These are phyloP conservation scores for Rhodocollybia butyracea DNA, from an alignment of 768 basidiomycete genomes.

Conservation along the genomic window DNA sequence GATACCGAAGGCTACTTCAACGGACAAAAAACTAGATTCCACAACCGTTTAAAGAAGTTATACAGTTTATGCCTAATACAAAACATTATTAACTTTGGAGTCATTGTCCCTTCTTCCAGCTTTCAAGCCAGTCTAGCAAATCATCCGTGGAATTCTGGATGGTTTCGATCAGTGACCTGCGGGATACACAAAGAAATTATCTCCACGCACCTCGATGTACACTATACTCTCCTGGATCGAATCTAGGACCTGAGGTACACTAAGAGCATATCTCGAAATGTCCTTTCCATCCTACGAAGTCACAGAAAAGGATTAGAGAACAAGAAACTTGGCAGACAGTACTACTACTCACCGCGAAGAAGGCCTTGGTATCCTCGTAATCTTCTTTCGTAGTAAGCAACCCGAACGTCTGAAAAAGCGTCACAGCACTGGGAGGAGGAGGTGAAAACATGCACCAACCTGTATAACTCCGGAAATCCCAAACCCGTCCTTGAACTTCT, in stretches of 20 bases:
- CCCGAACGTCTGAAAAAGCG: slow-evolving; percentile 31
- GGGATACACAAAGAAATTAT: background rate
- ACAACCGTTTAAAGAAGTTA: too few species aligned
- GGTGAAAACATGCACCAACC: slow-evolving; percentile 30
- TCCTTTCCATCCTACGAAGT: slow-evolving; percentile 50
- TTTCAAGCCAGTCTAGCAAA: slow-evolving; percentile 49
- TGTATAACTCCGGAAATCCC: slow-evolving; percentile 49
- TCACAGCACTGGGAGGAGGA: slow-evolving; percentile 23
- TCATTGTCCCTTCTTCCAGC: slow-evolving; percentile 22
- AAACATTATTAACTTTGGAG: background rate
- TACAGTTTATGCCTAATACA: background rate
- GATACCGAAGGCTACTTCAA: background rate
- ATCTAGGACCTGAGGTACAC: slow-evolving; percentile 67
- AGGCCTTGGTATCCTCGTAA: slow-evolving; percentile 54
- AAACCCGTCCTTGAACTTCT: slow-evolving; percentile 71
- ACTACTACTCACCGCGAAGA: slow-evolving; percentile 63
- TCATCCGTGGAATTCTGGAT: slow-evolving; percentile 41
- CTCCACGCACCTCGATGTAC: slow-evolving; percentile 65
- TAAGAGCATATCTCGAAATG: slow-evolving; percentile 63
- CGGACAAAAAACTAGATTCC: too few species aligned
- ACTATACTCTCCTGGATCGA: slow-evolving; percentile 55
- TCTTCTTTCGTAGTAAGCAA: slow-evolving; percentile 68
- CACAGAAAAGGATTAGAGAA: background rate
- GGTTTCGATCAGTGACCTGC: background rate
- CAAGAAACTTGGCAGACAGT: slow-evolving; percentile 8